Evolutionary conservation across 345 rosid genomes (phyloP).

Genomic region (sweet orange (Citrus sinensis)): DVS_A1.0 CM039164.1:28867501-28868000

Average conservation of each 20-base stretch:
- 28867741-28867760: slow-evolving; percentile 24
- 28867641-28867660: slow-evolving; percentile 16
- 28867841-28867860: too few relatives aligned
- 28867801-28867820: too few relatives aligned
- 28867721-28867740: slow-evolving; percentile 4
- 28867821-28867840: too few relatives aligned
- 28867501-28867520: slow-evolving; percentile 33
- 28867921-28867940: neutral
- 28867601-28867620: slow-evolving; percentile 24
- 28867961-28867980: too few relatives aligned
- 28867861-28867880: neutral
- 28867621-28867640: slow-evolving; percentile 8
- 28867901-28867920: slow-evolving; percentile 49
- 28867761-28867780: slow-evolving; percentile 9
- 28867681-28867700: slow-evolving; percentile 33
- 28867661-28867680: slow-evolving; percentile 33
- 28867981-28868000: too few relatives aligned
- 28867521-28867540: slow-evolving; percentile 37
- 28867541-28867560: slow-evolving; percentile 29
- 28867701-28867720: slow-evolving; percentile 6
- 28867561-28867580: slow-evolving; percentile 26
- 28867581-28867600: slow-evolving; percentile 30
- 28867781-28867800: too few relatives aligned
- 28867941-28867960: too few relatives aligned
- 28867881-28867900: slow-evolving; percentile 33